Conservation (phyloP, 2,329 filamentous ascomycete genomes). For the Aspergillus persii region DNA sequence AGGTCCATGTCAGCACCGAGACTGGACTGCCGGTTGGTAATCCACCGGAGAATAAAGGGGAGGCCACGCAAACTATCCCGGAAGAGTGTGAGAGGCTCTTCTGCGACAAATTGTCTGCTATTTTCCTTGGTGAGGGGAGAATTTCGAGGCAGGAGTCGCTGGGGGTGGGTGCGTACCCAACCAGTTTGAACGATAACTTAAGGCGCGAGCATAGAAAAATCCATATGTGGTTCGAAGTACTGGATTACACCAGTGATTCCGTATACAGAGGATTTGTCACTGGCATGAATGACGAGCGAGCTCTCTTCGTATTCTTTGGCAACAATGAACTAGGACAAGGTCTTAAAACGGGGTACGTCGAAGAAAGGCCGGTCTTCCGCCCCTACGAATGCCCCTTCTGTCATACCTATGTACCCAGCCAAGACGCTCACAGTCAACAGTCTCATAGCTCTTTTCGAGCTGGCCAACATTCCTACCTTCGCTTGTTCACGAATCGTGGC, state of each 20-base stretch:
- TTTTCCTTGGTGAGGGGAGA: conserved; percentile 95
- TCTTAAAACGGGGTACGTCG: conserved; percentile 81
- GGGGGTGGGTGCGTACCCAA: conserved; percentile 70
- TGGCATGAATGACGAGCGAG: conserved; percentile 66
- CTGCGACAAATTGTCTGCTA: conserved; percentile 89
- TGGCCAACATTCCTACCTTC: conserved; percentile 70
- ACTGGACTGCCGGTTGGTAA: conserved; percentile 46
- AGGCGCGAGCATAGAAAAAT: conserved; percentile 23
- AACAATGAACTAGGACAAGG: conserved; percentile 68
- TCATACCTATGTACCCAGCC: neutral
- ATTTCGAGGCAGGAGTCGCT: conserved; percentile 73
- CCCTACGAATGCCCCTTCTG: neutral
- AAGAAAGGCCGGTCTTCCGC: neutral
- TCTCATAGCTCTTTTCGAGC: conserved; percentile 85
- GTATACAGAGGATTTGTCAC: conserved; percentile 84
- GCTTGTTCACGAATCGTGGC: conserved; percentile 75
- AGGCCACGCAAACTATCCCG: conserved; percentile 94
- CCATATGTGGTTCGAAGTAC: conserved; percentile 38
- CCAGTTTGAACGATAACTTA: conserved; percentile 28
- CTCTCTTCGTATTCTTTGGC: conserved; percentile 87
- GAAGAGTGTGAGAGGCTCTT: conserved; percentile 99
- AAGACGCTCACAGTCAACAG: conserved; percentile 42
- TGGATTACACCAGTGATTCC: conserved; percentile 78
- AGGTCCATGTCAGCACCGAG: conserved; percentile 67
- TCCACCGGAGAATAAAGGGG: conserved; percentile 61